Evolutionary conservation across 1,284 basidiomycete genomes (phyloP).

Genomic region (Sporisorium scitamineum): DNA sequence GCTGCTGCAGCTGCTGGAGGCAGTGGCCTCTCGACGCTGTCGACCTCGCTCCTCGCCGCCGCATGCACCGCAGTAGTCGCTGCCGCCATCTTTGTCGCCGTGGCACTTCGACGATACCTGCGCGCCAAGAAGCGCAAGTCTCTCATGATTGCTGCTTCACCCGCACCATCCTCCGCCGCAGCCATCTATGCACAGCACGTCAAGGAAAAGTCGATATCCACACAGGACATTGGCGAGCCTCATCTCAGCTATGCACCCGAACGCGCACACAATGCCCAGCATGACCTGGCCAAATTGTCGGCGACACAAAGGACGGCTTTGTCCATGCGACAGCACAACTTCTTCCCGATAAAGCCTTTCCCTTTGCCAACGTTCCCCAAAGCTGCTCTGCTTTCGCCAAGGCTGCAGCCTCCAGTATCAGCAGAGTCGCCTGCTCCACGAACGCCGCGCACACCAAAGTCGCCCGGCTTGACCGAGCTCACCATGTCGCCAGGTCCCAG

Average conservation of each 20-base stretch:
- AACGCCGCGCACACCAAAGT: conserved; percentile 27
- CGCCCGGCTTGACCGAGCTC: conserved; percentile 46
- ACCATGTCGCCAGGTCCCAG: conserved; percentile 48
- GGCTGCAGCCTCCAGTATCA: conserved; percentile 31
- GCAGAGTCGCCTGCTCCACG: conserved; percentile 17
- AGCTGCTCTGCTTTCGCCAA: conserved; percentile 37
- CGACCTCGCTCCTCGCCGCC: conserved; percentile 45
- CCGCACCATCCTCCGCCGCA: conserved; percentile 21
- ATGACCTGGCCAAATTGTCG: conserved; percentile 31
- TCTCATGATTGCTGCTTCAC: conserved; percentile 13
- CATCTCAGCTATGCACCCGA: conserved; percentile 36
- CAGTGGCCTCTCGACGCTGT: conserved; percentile 36
- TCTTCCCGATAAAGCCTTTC: conserved; percentile 17
- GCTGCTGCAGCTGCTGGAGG: conserved; percentile 25
- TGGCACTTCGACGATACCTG: conserved; percentile 43
- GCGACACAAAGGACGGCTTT: conserved; percentile 30
- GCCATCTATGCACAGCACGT: conserved; percentile 29
- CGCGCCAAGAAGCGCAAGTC: conserved; percentile 27
- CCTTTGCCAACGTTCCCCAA: conserved; percentile 38
- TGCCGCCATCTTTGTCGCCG: conserved; percentile 36
- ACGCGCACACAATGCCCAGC: conserved; percentile 28
- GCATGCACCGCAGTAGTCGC: conserved; percentile 41
- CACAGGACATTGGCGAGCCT: conserved; percentile 36
- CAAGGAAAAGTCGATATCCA: conserved; percentile 41
- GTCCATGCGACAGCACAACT: conserved; percentile 28